A percentile compares a stretch with the other conserved stretches of the same genome.
Evolutionary conservation across 2,329 filamentous ascomycete genomes (phyloP).

Genomic region (Penicillium janthinellum): DNA sequence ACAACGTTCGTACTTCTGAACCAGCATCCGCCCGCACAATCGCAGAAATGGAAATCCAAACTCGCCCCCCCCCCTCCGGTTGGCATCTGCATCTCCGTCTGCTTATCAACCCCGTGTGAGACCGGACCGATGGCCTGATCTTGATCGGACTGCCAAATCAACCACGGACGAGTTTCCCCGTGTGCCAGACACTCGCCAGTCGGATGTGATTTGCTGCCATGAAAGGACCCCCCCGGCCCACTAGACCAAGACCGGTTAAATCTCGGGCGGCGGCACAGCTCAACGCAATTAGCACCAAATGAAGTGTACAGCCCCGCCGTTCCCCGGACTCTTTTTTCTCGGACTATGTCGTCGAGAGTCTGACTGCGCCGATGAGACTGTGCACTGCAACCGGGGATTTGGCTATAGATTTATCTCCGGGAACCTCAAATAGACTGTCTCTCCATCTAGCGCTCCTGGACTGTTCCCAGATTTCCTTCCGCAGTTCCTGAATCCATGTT

Average conservation of each 20-base stretch:
- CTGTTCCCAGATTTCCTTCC: background rate
- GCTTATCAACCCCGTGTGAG: background rate
- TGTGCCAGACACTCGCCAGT: background rate
- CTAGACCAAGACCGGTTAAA: conserved; percentile 3
- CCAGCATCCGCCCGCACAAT: background rate
- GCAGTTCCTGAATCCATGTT: background rate
- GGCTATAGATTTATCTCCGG: background rate
- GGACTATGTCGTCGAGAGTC: background rate
- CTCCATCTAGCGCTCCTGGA: background rate
- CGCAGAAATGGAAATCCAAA: background rate
- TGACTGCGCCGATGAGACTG: background rate
- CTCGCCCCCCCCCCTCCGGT: background rate
- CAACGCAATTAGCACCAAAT: conserved; percentile 1
- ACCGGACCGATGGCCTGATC: conserved; percentile 4
- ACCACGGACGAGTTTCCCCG: conserved; percentile 10
- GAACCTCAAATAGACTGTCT: background rate
- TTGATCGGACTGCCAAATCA: conserved; percentile 5
- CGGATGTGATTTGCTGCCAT: conserved; percentile 3
- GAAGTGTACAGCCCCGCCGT: background rate
- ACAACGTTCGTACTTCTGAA: background rate
- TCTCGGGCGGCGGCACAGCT: background rate
- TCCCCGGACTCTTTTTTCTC: conserved; percentile 4
- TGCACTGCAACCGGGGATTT: background rate
- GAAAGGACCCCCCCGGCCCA: background rate
- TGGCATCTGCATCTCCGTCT: background rate